A percentile compares a stretch with the other conserved stretches of the same genome.
Conservation (phyloP, 2,329 filamentous ascomycete genomes). For the Aureobasidium namibiae region DNA sequence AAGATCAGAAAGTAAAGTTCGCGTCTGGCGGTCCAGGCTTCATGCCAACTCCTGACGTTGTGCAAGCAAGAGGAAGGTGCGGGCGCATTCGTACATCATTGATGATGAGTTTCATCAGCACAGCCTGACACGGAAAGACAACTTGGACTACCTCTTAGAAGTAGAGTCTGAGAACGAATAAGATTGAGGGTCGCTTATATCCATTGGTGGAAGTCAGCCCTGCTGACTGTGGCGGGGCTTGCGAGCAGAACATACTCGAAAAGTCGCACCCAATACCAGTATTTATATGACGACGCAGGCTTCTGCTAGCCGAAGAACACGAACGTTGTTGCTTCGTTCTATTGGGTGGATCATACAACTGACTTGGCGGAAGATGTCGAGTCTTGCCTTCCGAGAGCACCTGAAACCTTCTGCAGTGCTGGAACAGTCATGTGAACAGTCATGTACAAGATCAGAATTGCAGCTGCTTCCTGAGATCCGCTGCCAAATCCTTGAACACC, state of each 20-base stretch:
- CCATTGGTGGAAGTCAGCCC: not conserved
- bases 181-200: not conserved
- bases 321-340: not conserved
- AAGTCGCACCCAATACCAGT: not conserved
- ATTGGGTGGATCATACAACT: not conserved
- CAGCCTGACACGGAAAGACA: not conserved
- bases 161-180: not conserved
- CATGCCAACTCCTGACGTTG: not conserved
- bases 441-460: conserved; percentile 10
- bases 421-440: not conserved
- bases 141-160: not conserved
- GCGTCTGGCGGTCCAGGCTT: not conserved
- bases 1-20: not conserved
- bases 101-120: not conserved
- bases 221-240: conserved; percentile 2
- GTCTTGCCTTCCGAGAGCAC: not conserved
- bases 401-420: not conserved
- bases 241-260: not conserved
- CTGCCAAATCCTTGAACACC: conserved; percentile 51
- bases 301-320: too few species aligned
- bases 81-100: not conserved
- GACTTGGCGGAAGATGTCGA: not conserved
- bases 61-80: not conserved
- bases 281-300: not conserved
- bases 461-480: conserved; percentile 11